phyloP scores from a whole-genome alignment of 768 basidiomycete genomes.

The Leccinum barrowsii region DNA sequence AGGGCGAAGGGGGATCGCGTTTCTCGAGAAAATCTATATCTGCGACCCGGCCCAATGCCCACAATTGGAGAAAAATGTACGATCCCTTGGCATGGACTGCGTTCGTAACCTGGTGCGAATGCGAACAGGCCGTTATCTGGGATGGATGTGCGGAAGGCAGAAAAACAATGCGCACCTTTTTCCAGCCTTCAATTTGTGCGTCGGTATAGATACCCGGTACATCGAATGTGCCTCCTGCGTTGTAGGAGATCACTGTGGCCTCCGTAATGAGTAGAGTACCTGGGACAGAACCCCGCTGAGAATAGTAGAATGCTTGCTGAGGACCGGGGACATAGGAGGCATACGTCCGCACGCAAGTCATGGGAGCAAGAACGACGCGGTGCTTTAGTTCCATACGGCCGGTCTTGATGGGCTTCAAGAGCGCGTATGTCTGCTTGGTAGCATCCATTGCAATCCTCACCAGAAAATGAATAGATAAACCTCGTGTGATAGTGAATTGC shows the following conservation, averaged over 20 bases:
- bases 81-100: conserved; percentile 54
- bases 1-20: conserved; percentile 30
- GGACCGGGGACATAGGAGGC: conserved; percentile 35
- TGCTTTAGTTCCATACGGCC: conserved; percentile 43
- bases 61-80: conserved; percentile 46
- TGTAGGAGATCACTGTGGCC: conserved; percentile 47
- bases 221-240: conserved; percentile 46
- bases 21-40: conserved; percentile 28
- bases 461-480: not conserved
- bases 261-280: conserved; percentile 59
- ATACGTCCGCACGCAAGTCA: conserved; percentile 44
- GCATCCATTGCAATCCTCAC: not conserved
- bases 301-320: conserved; percentile 43
- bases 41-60: conserved; percentile 56
- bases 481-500: not conserved
- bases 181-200: conserved; percentile 55
- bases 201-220: conserved; percentile 65
- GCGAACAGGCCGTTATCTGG: not conserved
- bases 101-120: conserved; percentile 42
- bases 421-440: conserved; percentile 11
- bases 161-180: conserved; percentile 27
- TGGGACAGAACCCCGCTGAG: conserved; percentile 42
- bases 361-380: conserved; percentile 51
- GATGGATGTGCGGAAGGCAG: not conserved
- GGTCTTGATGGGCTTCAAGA: conserved; percentile 47